phyloP scores from a whole-genome alignment of 1,139 yeast genomes.

The Yamadazyma membranifaciens region DNA sequence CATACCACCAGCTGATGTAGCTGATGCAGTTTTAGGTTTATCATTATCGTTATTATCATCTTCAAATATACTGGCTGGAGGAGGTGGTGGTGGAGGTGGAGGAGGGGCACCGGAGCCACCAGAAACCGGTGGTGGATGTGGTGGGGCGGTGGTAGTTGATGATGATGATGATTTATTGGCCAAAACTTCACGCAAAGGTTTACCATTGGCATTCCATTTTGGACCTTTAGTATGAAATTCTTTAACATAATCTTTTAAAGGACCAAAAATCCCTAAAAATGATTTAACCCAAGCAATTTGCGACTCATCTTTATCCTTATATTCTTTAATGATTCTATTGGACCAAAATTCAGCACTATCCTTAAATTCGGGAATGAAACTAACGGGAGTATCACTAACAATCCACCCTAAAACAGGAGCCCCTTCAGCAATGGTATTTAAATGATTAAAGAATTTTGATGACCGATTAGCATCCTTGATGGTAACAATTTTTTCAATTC shows the following conservation, averaged over 20 bases:
- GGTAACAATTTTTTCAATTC: constrained; percentile 55
- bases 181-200: constrained; percentile 41
- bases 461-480: constrained; percentile 75
- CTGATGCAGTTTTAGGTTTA: constrained; percentile 17
- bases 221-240: constrained; percentile 81
- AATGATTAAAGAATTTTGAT: constrained; percentile 63
- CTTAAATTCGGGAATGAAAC: constrained; percentile 76
- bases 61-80: constrained; percentile 60
- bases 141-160: constrained; percentile 23
- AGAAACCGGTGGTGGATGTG: constrained; percentile 21
- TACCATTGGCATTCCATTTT: constrained; percentile 63
- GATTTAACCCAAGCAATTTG: constrained; percentile 81
- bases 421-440: constrained; percentile 86
- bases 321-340: constrained; percentile 83
- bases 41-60: constrained; percentile 23
- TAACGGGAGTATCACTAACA: constrained; percentile 66
- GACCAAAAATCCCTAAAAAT: constrained; percentile 63
- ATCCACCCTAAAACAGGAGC: constrained; percentile 92
- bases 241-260: constrained; percentile 69
- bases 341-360: constrained; percentile 95
- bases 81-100: constrained; percentile 72
- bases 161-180: constrained; percentile 18
- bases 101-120: constrained; percentile 57
- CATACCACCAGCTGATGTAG: constrained; percentile 54
- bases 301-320: constrained; percentile 61